A percentile compares a stretch with the other conserved stretches of the same genome.
phyloP scores from a whole-genome alignment of 2,329 filamentous ascomycete genomes.

The Achaetomium macrosporum region DNA sequence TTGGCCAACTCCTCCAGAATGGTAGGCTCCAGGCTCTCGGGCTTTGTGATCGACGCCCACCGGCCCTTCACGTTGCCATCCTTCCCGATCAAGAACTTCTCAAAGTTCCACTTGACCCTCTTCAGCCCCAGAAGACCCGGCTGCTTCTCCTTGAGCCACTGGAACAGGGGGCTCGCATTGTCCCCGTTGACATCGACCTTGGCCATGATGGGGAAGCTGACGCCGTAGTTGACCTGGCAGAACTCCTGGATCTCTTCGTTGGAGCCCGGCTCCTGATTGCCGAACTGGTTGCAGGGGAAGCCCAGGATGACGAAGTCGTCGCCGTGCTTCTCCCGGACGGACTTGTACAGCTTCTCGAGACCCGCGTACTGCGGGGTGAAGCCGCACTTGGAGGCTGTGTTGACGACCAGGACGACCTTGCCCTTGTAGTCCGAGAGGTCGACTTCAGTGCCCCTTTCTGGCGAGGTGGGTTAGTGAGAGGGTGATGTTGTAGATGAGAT shows the following conservation, averaged over 20 bases:
- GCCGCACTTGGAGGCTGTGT: conserved; percentile 97
- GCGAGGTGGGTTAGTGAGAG: conserved; percentile 16
- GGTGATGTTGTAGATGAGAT: background rate
- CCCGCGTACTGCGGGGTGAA: conserved; percentile 94
- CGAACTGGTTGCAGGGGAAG: conserved; percentile 99
- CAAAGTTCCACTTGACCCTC: conserved; percentile 98
- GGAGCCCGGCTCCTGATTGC: conserved; percentile 76
- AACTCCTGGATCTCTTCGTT: conserved; percentile 76
- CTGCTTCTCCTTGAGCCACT: conserved; percentile 68
- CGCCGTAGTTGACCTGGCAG: conserved; percentile 92
- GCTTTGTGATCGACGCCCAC: conserved; percentile 86
- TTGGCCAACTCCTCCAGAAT: conserved; percentile 70
- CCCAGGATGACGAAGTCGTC: conserved; percentile 83
- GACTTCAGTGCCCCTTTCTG: conserved; percentile 69
- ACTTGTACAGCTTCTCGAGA: conserved; percentile 85
- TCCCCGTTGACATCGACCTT: conserved; percentile 95
- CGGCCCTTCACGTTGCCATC: conserved; percentile 81
- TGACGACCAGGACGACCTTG: conserved; percentile 94
- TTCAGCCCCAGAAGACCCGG: conserved; percentile 82
- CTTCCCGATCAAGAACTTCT: conserved; percentile 87
- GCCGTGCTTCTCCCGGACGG: conserved; percentile 59
- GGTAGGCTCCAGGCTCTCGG: conserved; percentile 67
- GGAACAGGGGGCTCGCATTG: conserved; percentile 69
- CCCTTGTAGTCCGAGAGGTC: conserved; percentile 67
- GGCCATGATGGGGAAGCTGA: conserved; percentile 82